Conservation (phyloP, 2,329 filamentous ascomycete species). For the Karstenula rhodostoma region DNA sequence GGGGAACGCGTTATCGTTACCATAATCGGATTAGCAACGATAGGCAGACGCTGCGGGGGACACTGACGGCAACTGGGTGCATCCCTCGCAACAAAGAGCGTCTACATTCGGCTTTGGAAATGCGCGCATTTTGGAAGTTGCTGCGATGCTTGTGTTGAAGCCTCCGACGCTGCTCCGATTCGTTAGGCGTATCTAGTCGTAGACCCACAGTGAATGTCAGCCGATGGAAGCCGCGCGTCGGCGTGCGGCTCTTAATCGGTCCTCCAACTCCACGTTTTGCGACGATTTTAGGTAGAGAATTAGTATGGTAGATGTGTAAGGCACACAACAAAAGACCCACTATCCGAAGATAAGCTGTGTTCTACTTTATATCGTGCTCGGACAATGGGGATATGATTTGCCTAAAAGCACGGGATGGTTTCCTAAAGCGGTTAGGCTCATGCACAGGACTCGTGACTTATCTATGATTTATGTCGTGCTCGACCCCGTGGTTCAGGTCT, state of each 20-base stretch:
- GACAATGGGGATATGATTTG: background rate
- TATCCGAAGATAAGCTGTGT: background rate
- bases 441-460: background rate
- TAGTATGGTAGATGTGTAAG: slow-evolving; percentile 18
- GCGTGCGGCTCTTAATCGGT: slow-evolving; percentile 25
- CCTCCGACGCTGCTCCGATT: slow-evolving; percentile 2
- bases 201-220: slow-evolving; percentile 13
- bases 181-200: background rate
- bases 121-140: background rate
- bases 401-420: background rate
- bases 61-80: background rate
- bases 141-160: background rate
- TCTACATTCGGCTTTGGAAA: slow-evolving; percentile 5
- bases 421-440: background rate
- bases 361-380: background rate
- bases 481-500: too few species aligned
- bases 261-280: slow-evolving; percentile 15
- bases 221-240: slow-evolving; percentile 33
- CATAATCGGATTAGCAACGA: background rate
- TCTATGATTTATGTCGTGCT: too few species aligned
- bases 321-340: background rate
- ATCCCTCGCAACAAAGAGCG: background rate
- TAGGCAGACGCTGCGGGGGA: slow-evolving; percentile 4
- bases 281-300: slow-evolving; percentile 24
- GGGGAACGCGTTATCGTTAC: slow-evolving; percentile 37